Evolutionary conservation across 139 green algal genomes (phyloP), one percentile per base, ranked within the genome.

Genomic region (Trebouxia sp.): DNA sequence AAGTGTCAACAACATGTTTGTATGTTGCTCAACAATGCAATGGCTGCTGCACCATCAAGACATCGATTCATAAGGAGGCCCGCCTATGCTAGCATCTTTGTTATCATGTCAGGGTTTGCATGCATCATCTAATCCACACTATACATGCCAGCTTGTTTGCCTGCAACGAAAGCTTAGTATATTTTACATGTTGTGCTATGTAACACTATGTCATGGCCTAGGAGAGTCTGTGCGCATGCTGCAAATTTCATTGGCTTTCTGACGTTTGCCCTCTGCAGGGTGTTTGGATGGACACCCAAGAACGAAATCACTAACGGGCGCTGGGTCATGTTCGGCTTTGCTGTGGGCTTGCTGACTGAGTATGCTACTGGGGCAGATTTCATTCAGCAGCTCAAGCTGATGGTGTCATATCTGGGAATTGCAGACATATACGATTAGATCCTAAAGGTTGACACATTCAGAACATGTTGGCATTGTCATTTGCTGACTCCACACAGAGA

Each of bases 281-380:
- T 94, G 28, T 97, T 99, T 80, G 96, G 96, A 10, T 99, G 92
- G 91, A 98, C 94, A 0, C 80, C 55, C 5, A 91, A 92, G 72
- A 97, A 97, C 43, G 96, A 99, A 82, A 97, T 98, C 35, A 85
- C 62, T 78, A 99, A 99, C 79, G 96, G 96, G 0, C 91, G 96
- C 17, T 99, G 96, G 96, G 93, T 97, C 3, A 99, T 99, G 96
- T 97, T 99, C 85, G 96, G 96, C 1, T 84, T 98, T 5, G 79
- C 85, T 2, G 91, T 99, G 7, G 96, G 96, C 28, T 82, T 98
- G 76, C 83, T 99, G 55, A 99, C 96, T 10, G 96, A 99, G 90
- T 98, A 97, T 78, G 93, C 96, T 0, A 99, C 96, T 4, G 96
- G 96, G 5, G 93, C 97, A 17, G 88, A 93, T 80, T 98, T 99